Base-by-base conservation (phyloP, 106 monocot species). In the Chionographis japonica region DNA sequence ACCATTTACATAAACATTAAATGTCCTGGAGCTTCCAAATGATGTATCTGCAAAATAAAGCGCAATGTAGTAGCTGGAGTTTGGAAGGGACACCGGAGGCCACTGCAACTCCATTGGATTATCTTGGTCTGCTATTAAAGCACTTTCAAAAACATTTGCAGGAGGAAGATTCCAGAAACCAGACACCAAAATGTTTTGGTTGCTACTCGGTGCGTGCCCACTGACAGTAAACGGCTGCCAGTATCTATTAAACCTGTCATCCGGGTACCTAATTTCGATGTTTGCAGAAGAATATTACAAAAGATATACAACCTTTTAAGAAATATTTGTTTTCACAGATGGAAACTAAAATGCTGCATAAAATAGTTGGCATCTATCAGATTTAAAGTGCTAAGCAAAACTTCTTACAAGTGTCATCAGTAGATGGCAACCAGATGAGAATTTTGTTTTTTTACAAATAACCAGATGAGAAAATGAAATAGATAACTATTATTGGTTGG, bases 101-200 rank as follows among this genome's bases (percentile, higher is more conserved):
- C 98, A 98, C 40, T 90, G 84, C 60, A 98, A 72, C 57, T 83
- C 76, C 63, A 93, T 16, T 8, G 64, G 46, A 57, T 72, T 77
- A n/a, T 66, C 71, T 35, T 61, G 65, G 53, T 78, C 71, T 36
- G 84, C 59, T n/a, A 73, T 70, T 8, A 92, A 41, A 53, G 87
- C 93, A 69, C 80, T 89, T 50, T 66, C 60, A 58, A 93, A 85
- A 54, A 85, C 72, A 55, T 79, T 85, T 49, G 43, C 52, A 62
- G 98, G 98, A 19, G 98, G 98, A 35, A 83, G 74, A 74, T 98
- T 93, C 98, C 98, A 98, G 57, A 98, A 75, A 54, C 72, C 72
- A 61, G 84, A 80, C 16, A 68, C 60, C 7, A 85, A 83, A 68
- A 90, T 60, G 58, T 85, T 79, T 13, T 77, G 58, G 14, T 68